Conservation (phyloP, 345 rosid genomes). For the Anacardium occidentale region DNA sequence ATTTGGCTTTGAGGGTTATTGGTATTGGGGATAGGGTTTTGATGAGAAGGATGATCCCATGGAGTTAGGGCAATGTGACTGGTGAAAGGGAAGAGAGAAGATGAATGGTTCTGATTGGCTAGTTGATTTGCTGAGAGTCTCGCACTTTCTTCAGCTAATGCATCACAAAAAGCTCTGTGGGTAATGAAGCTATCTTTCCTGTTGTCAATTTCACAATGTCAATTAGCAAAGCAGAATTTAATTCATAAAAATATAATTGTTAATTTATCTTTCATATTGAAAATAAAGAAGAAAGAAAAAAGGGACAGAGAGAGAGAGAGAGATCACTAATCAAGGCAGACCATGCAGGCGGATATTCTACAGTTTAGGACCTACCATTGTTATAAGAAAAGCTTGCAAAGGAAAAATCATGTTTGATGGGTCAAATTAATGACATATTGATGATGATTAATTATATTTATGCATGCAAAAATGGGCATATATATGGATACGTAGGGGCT, state of each 20-base stretch:
- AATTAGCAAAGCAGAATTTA: background rate
- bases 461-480: conserved; percentile 36
- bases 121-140: conserved; percentile 50
- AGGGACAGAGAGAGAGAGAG: conserved; percentile 5
- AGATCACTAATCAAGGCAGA: background rate
- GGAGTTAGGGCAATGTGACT: conserved; percentile 28
- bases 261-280: background rate
- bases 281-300: conserved; percentile 14
- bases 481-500: conserved; percentile 10
- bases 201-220: conserved; percentile 1
- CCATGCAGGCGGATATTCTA: conserved; percentile 28
- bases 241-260: background rate
- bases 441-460: conserved; percentile 20
- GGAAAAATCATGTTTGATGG: conserved; percentile 25
- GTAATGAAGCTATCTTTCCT: conserved; percentile 97
- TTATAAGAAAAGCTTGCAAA: conserved; percentile 30
- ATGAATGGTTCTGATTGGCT: conserved; percentile 18
- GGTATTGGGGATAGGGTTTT: conserved; percentile 45
- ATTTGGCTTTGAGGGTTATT: conserved; percentile 4
- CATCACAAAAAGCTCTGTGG: conserved; percentile 92
- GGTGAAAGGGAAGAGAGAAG: conserved; percentile 35
- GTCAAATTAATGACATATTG: conserved; percentile 31
- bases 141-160: conserved; percentile 87
- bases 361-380: conserved; percentile 15
- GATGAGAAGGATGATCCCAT: conserved; percentile 30